Evolutionary conservation across 306 rosid species (phyloP).

Genomic region (Sicyos edulis): DNA sequence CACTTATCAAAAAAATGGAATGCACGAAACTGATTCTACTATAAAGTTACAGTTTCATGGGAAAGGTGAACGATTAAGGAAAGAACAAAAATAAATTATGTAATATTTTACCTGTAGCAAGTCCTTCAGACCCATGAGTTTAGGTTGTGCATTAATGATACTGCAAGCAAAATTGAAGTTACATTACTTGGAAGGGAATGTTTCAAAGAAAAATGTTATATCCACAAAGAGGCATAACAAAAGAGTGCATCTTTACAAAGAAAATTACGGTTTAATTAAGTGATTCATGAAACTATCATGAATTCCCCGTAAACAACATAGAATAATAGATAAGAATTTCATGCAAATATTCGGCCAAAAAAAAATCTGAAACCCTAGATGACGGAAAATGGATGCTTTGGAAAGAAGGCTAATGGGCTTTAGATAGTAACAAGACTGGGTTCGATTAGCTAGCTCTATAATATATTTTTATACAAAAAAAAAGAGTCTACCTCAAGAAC

Average conservation of each 20-base stretch:
- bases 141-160: slow-evolving; percentile 78
- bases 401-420: neutral
- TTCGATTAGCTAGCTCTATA: neutral
- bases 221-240: neutral
- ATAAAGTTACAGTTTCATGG: neutral
- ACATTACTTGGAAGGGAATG: neutral
- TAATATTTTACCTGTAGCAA: slow-evolving; percentile 51
- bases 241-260: neutral
- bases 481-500: neutral
- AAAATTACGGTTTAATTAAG: neutral
- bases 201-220: neutral
- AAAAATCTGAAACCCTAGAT: neutral
- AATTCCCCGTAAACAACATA: neutral
- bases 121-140: slow-evolving; percentile 85
- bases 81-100: slow-evolving; percentile 21
- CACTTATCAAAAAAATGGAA: neutral
- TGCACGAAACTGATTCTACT: neutral
- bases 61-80: neutral
- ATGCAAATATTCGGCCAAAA: neutral
- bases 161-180: slow-evolving; percentile 28
- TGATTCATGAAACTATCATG: neutral
- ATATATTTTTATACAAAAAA: neutral
- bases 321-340: no score
- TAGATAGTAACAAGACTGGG: neutral
- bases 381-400: neutral